These are phyloP conservation scores for Alternaria ethzedia DNA, from an alignment of 2,329 filamentous ascomycete genomes.

Conservation along the genomic window DNA sequence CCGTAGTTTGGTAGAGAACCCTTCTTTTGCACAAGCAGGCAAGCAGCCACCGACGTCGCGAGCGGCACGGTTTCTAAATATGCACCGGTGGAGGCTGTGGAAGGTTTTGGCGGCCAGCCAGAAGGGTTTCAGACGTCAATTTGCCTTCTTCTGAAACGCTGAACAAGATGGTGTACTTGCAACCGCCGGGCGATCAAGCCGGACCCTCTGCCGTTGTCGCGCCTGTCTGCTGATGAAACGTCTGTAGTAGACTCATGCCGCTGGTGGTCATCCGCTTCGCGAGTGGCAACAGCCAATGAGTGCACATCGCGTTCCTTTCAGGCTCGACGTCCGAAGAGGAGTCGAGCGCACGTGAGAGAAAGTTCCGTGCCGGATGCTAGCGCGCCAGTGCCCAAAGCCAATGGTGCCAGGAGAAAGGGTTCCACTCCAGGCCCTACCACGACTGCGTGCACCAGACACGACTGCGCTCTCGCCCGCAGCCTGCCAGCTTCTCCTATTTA, in stretches of 20 bases:
- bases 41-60: neutral
- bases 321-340: conserved; percentile 4
- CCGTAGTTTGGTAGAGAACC: neutral
- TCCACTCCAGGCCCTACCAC: conserved; percentile 28
- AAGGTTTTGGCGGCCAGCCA: conserved; percentile 27
- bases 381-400: conserved; percentile 14
- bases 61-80: conserved; percentile 5
- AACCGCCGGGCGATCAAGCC: conserved; percentile 18
- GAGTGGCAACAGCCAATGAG: conserved; percentile 9
- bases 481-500: conserved; percentile 16
- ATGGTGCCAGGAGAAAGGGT: conserved; percentile 16
- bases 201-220: conserved; percentile 18
- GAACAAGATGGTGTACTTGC: conserved; percentile 10
- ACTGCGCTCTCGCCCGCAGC: conserved; percentile 6
- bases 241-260: conserved; percentile 2
- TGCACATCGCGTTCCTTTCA: conserved; percentile 12
- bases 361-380: conserved; percentile 16
- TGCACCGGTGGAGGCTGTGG: conserved; percentile 22
- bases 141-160: conserved; percentile 40
- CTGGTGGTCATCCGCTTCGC: neutral
- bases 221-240: conserved; percentile 24
- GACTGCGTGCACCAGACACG: conserved; percentile 20
- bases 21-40: neutral
- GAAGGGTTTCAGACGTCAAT: conserved; percentile 37
- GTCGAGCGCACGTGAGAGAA: conserved; percentile 23